Base-by-base conservation (phyloP, 2,329 filamentous ascomycete species). In the Plenodomus lindquistii region DNA sequence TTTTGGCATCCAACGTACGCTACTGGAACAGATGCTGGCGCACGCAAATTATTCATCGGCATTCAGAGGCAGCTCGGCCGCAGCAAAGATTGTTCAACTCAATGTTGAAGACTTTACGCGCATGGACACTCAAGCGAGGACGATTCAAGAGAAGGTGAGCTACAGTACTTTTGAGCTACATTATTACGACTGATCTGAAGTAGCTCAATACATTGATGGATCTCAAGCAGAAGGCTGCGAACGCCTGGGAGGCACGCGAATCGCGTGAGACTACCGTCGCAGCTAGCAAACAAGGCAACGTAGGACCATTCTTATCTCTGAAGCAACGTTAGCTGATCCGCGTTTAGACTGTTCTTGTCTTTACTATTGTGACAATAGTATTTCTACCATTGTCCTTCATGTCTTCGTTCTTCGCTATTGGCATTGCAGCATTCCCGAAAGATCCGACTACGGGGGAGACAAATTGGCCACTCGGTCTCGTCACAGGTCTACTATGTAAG, bases 211-310 rank as follows among this genome's bases (percentile, higher is more conserved):
- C 53, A n/a, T 27, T 56, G 13, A 56, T 56, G 53, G 53, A 56
- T 40, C 42, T 56, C 15, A 56, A 56, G 40, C 45, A 55, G 38
- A 55, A 56, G 39, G 50, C 53, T 18, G 53, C 53, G 11, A 56
- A 56, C 35, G 53, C 53, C 2, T 56, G 50, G 53, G 50, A 56
- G 29, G 53, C 53, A 9, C 41, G 48, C 40, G 40, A 46, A 35
- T 40, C 53, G 4, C 46, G 50, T 4, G 50, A 56, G 24, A 44
- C 37, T n/a, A 48, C 50, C 17, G 44, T 44, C 4, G 53, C 46
- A 7, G 24, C 54, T 2, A 40, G 44, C 19, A 57, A 49, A 21
- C 54, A 57, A 41, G 54, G 50, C 17, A 51, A 54, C 35, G 20
- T 43, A 19, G 15, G 41, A 11, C 10, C 4, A 6, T 20, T 13